Percentiles rank a stretch among this genome's conserved stretches.
These are phyloP conservation scores for Penicillium sp. DNA, from an alignment of 2,329 filamentous ascomycete genomes.

Conservation along the genomic window DNA sequence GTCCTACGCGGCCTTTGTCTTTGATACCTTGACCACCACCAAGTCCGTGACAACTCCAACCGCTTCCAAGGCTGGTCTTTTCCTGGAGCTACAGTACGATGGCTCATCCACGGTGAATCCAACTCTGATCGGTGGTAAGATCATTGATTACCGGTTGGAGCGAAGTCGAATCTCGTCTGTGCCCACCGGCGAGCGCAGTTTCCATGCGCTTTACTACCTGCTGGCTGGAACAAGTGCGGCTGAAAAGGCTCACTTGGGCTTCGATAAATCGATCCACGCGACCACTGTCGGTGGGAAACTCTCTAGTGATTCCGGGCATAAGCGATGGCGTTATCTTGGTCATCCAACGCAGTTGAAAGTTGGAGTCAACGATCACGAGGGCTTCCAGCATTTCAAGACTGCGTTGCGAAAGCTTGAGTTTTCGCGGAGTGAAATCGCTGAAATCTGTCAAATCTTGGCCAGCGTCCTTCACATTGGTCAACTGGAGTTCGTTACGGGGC, in stretches of 20 bases:
- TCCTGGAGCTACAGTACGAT: constrained; percentile 95
- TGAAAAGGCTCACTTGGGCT: constrained; percentile 78
- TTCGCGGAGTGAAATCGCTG: constrained; percentile 84
- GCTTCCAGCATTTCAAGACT: constrained; percentile 96
- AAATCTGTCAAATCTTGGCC: constrained; percentile 91
- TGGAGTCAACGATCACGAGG: constrained; percentile 90
- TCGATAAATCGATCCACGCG: constrained; percentile 46
- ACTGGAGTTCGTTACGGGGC: constrained; percentile 81
- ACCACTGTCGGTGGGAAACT: constrained; percentile 44
- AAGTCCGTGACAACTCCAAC: constrained; percentile 94
- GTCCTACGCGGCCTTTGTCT: constrained; percentile 88
- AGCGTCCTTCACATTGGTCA: constrained; percentile 96
- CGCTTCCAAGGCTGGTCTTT: constrained; percentile 90
- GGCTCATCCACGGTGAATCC: constrained; percentile 78
- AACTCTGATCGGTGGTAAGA: constrained; percentile 84
- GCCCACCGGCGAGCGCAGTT: constrained; percentile 92
- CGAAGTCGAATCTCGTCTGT: constrained; percentile 85
- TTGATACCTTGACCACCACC: constrained; percentile 92
- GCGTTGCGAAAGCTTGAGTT: constrained; percentile 92
- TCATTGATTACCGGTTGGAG: constrained; percentile 89
- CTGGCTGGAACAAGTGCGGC: constrained; percentile 83
- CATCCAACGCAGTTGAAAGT: constrained; percentile 96
- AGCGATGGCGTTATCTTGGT: constrained; percentile 91
- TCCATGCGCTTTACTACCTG: constrained; percentile 93
- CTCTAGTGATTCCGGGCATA: constrained; percentile 55